Evolutionary conservation across 2,329 filamentous ascomycete species (phyloP).

Genomic region (Trichothecium sympodiale): DNA sequence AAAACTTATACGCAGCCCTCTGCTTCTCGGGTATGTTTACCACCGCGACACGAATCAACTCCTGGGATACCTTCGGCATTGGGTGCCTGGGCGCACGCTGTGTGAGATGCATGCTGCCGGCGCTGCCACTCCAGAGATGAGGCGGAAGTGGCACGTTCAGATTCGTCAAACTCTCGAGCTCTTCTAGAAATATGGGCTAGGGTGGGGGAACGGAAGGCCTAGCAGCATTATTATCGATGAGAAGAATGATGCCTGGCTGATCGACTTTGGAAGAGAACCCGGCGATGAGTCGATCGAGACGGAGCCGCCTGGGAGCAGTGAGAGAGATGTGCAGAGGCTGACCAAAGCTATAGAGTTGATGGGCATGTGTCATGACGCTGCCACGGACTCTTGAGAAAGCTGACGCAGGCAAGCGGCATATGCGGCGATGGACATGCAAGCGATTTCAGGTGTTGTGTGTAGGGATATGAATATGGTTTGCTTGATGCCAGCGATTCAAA

Average conservation of each 20-base stretch:
- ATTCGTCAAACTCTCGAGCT: conserved; percentile 13
- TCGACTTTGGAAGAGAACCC: conserved; percentile 28
- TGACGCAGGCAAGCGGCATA: too few species aligned
- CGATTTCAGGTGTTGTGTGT: too few species aligned
- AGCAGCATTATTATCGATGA: conserved; percentile 25
- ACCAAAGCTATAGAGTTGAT: too few species aligned
- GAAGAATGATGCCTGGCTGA: conserved; percentile 23
- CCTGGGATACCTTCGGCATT: conserved; percentile 10
- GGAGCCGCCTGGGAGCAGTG: too few species aligned
- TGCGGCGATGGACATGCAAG: too few species aligned
- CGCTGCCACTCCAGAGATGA: conserved; percentile 3
- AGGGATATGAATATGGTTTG: too few species aligned
- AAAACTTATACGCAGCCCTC: conserved; percentile 7
- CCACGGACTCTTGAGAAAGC: too few species aligned
- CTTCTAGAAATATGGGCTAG: conserved; percentile 15
- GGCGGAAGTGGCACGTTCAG: conserved; percentile 12
- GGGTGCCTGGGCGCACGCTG: conserved; percentile 8
- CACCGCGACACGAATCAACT: conserved; percentile 5
- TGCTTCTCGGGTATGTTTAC: conserved; percentile 9
- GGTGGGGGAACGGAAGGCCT: conserved; percentile 21
- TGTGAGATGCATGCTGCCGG: conserved; percentile 5
- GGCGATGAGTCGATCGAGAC: too few species aligned
- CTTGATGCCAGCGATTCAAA: too few species aligned
- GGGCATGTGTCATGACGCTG: too few species aligned
- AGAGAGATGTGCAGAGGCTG: too few species aligned